Percentiles rank a stretch among this genome's conserved stretches.
phyloP scores from a whole-genome alignment of 2,329 filamentous ascomycete species.

The Aspergillus nomiae region DNA sequence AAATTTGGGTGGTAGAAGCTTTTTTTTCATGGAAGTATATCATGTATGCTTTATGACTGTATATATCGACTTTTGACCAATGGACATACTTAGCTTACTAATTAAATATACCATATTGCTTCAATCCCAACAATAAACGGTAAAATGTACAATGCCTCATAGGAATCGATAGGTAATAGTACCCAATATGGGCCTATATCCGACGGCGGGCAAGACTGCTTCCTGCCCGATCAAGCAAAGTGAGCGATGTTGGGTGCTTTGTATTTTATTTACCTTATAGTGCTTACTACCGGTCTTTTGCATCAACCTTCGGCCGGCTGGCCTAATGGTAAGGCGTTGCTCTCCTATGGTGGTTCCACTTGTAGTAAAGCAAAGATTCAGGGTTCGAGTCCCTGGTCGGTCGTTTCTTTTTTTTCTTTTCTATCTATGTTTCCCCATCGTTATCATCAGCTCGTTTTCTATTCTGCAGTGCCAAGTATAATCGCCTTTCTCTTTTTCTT shows the following conservation, averaged over 20 bases:
- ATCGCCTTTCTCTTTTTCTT: neutral
- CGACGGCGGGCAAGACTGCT: too few relatives aligned
- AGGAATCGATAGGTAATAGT: neutral
- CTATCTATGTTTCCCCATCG: neutral
- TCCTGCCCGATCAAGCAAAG: too few relatives aligned
- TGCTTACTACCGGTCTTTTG: neutral
- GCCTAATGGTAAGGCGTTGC: slow-evolving; percentile 4
- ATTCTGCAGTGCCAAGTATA: neutral
- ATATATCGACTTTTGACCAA: neutral
- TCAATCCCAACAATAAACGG: neutral
- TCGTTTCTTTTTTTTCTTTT: neutral
- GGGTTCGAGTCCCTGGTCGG: slow-evolving; percentile 3
- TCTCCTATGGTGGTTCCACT: neutral
- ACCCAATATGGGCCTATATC: neutral
- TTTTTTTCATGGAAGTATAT: neutral
- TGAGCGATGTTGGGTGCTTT: too few relatives aligned
- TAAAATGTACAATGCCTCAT: neutral
- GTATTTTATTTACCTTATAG: neutral
- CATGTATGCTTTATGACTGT: neutral
- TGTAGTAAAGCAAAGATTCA: slow-evolving; percentile 2
- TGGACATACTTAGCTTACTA: neutral
- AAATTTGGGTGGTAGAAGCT: slow-evolving; percentile 51
- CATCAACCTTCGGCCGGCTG: neutral
- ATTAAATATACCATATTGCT: neutral
- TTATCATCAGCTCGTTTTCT: neutral